Conservation (phyloP, 2,329 filamentous ascomycete genomes). For the Diaporthe nobilis region DNA sequence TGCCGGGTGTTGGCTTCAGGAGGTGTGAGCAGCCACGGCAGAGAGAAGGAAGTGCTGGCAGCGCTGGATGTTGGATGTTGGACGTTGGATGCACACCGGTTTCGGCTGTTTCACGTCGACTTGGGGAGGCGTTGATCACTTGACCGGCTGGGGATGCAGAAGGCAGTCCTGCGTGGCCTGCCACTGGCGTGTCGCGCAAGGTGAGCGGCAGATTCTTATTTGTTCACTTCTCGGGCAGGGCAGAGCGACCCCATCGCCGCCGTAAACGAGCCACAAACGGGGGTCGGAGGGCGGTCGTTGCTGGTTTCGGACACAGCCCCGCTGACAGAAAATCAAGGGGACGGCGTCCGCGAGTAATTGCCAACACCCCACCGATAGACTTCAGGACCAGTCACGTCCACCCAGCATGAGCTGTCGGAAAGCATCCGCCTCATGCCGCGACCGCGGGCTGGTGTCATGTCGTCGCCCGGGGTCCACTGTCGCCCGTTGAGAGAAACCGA, state of each 20-base stretch:
- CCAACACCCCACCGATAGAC: slow-evolving; percentile 30
- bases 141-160: slow-evolving; percentile 28
- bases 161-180: background rate
- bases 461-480: slow-evolving; percentile 22
- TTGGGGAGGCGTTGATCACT: slow-evolving; percentile 20
- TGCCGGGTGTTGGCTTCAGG: background rate
- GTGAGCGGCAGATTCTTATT: slow-evolving; percentile 34
- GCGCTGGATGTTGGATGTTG: too few relatives aligned
- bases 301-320: slow-evolving; percentile 35
- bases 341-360: slow-evolving; percentile 36
- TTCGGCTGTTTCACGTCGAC: slow-evolving; percentile 27
- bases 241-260: slow-evolving; percentile 21
- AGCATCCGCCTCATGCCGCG: slow-evolving; percentile 40
- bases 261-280: slow-evolving; percentile 29
- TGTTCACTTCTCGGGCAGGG: slow-evolving; percentile 8
- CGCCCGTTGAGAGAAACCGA: slow-evolving; percentile 8
- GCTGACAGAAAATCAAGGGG: slow-evolving; percentile 14
- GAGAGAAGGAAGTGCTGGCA: background rate
- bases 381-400: slow-evolving; percentile 35
- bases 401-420: slow-evolving; percentile 36
- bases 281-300: slow-evolving; percentile 34
- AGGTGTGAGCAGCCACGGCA: background rate
- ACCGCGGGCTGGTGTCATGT: slow-evolving; percentile 16
- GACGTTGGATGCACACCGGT: slow-evolving; percentile 6
- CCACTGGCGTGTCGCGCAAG: slow-evolving; percentile 9